Conservation (phyloP, 2,329 filamentous ascomycete species). For the Alternaria sp. region DNA sequence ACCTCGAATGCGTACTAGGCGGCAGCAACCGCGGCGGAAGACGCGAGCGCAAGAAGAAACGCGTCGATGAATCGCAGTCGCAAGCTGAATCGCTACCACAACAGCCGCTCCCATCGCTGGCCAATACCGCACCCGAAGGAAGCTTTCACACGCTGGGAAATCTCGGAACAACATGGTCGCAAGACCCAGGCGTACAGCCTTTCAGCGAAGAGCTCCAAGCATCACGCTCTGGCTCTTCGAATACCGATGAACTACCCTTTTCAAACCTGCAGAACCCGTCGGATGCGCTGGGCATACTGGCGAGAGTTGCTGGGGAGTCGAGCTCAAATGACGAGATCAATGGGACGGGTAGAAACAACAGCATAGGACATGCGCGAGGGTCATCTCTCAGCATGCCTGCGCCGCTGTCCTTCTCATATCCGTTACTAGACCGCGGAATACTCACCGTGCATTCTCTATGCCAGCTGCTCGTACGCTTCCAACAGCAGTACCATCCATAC, state of each 20-base stretch:
- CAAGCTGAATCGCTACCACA: constrained; percentile 9
- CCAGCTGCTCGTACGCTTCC: constrained; percentile 64
- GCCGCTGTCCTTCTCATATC: constrained; percentile 52
- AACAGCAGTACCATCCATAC: constrained; percentile 71
- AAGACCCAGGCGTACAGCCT: constrained; percentile 26
- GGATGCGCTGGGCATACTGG: constrained; percentile 57
- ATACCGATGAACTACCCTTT: constrained; percentile 46
- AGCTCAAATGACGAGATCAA: constrained; percentile 37
- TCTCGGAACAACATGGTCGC: constrained; percentile 47
- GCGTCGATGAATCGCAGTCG: constrained; percentile 18
- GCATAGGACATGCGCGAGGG: constrained; percentile 17
- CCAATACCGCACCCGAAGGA: constrained; percentile 39
- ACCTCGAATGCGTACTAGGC: constrained; percentile 65
- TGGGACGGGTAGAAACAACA: constrained; percentile 13
- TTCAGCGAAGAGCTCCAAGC: constrained; percentile 29
- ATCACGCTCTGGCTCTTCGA: constrained; percentile 38
- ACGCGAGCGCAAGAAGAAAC: constrained; percentile 60
- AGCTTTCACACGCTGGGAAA: constrained; percentile 47
- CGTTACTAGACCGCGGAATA: constrained; percentile 49
- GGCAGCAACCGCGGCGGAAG: constrained; percentile 66
- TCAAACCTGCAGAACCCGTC: constrained; percentile 57
- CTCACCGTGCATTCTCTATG: constrained; percentile 57
- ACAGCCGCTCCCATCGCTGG: constrained; percentile 31
- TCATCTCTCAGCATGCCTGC: constrained; percentile 22
- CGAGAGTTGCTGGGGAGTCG: constrained; percentile 52